These are phyloP conservation scores for Fusarium poae DNA, from an alignment of 2,329 filamentous ascomycete species.

Conservation along the genomic window DNA sequence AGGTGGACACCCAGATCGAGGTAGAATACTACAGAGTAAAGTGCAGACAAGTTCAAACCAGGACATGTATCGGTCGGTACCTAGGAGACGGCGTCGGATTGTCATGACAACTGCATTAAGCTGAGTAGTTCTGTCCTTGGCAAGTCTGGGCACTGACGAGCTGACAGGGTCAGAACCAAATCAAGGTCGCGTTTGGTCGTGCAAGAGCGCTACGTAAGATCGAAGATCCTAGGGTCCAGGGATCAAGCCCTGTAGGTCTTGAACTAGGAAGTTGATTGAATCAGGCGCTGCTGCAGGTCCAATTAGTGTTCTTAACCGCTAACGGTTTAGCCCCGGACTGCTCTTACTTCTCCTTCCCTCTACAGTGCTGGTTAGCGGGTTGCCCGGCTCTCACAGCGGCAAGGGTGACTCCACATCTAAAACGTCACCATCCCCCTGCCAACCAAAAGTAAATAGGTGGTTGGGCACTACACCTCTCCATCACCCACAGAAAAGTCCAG, in stretches of 20 bases:
- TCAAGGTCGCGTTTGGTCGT: conserved; percentile 17
- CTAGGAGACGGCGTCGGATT: conserved; percentile 47
- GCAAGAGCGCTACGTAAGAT: conserved; percentile 40
- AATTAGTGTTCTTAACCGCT: conserved; percentile 21
- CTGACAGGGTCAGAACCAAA: conserved; percentile 19
- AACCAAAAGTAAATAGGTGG: conserved; percentile 49
- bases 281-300: conserved; percentile 40
- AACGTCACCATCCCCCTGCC: conserved; percentile 45
- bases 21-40: too few species aligned
- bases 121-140: conserved; percentile 30
- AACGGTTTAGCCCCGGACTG: conserved; percentile 4
- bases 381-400: conserved; percentile 37
- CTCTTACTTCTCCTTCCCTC: conserved; percentile 22
- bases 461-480: conserved; percentile 38
- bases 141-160: conserved; percentile 35
- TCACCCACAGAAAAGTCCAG: conserved; percentile 44
- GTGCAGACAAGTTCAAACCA: conserved; percentile 18
- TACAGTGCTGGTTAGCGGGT: conserved; percentile 37
- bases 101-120: conserved; percentile 49
- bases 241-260: conserved; percentile 33
- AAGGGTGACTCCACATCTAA: conserved; percentile 25
- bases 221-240: conserved; percentile 43
- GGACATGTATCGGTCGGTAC: too few species aligned
- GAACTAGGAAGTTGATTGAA: conserved; percentile 23
- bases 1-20: neutral